These are phyloP conservation scores for Cyberlindnera samutprakarnensis DNA, from an alignment of 805 yeast genomes.

Conservation along the genomic window DNA sequence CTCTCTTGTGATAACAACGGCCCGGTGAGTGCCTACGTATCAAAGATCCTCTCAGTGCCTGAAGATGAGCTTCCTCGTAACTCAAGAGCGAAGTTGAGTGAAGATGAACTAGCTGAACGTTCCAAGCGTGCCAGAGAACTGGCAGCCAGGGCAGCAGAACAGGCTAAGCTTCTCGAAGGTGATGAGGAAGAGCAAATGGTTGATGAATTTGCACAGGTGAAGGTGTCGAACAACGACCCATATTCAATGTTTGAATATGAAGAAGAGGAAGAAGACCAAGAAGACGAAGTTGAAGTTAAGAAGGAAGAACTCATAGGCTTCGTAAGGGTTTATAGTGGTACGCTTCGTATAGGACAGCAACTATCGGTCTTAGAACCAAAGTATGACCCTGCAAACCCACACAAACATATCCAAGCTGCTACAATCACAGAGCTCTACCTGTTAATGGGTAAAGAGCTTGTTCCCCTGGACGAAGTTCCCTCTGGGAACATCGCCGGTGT, in stretches of 20 bases:
- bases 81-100: constrained; percentile 31
- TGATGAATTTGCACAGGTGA: constrained; percentile 20
- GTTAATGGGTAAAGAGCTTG: constrained; percentile 88
- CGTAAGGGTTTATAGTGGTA: constrained; percentile 84
- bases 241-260: constrained; percentile 39
- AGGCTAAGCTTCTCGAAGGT: constrained; percentile 25
- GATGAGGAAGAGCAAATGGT: constrained; percentile 17
- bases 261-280: constrained; percentile 45
- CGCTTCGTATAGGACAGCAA: constrained; percentile 65
- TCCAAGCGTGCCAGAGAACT: constrained; percentile 57
- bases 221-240: constrained; percentile 23
- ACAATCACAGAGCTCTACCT: constrained; percentile 65
- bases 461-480: constrained; percentile 72
- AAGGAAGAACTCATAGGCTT: constrained; percentile 78
- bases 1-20: constrained; percentile 58
- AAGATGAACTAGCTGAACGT: constrained; percentile 55
- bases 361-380: constrained; percentile 80
- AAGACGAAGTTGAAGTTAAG: constrained; percentile 30
- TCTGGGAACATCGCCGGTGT: constrained; percentile 95
- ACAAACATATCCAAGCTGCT: constrained; percentile 47
- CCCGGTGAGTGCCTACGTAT: constrained; percentile 69
- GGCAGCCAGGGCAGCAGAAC: constrained; percentile 63
- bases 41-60: constrained; percentile 85
- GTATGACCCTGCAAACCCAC: constrained; percentile 60
- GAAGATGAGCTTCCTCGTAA: constrained; percentile 68